Conservation (phyloP, 352 stramenopile genomes). For the Thalassiosira mediterranea region DNA sequence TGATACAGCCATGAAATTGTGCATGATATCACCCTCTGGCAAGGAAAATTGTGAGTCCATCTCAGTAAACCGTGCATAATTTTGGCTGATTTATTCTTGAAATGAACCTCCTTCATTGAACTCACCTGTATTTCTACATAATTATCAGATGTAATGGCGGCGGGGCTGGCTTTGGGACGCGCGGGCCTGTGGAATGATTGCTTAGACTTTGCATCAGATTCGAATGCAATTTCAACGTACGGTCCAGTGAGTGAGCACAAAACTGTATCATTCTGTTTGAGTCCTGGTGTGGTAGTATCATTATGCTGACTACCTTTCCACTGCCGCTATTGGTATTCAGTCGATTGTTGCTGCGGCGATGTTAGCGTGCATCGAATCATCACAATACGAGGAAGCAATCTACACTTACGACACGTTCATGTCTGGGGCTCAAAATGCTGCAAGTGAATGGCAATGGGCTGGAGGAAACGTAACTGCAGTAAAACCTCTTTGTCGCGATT, state of each 20-base stretch:
- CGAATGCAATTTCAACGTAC: slow-evolving; percentile 32
- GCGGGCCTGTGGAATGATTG: slow-evolving; percentile 59
- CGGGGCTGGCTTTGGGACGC: slow-evolving; percentile 65
- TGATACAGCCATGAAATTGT: slow-evolving; percentile 71
- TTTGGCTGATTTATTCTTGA: too few species aligned
- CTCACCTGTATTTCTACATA: too few species aligned
- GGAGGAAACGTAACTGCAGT: slow-evolving; percentile 53
- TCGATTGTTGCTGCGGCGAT: slow-evolving; percentile 57
- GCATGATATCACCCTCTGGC: slow-evolving; percentile 73
- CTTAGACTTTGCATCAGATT: slow-evolving; percentile 56
- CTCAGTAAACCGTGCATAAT: too few species aligned
- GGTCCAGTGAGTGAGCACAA: too few species aligned
- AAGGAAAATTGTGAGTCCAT: slow-evolving; percentile 63
- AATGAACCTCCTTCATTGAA: too few species aligned
- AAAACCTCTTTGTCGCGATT: slow-evolving; percentile 61
- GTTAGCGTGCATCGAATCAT: slow-evolving; percentile 59
- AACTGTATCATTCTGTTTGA: too few species aligned
- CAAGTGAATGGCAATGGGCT: slow-evolving; percentile 72
- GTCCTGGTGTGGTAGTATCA: too few species aligned
- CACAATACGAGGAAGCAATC: slow-evolving; percentile 41
- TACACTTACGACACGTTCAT: slow-evolving; percentile 45
- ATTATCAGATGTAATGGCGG: slow-evolving; percentile 72
- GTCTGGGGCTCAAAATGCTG: slow-evolving; percentile 34
- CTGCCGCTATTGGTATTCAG: too few species aligned
- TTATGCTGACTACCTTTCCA: too few species aligned